Evolutionary conservation across 805 yeast species (phyloP).

Genomic region (Wickerhamomyces alni): DNA sequence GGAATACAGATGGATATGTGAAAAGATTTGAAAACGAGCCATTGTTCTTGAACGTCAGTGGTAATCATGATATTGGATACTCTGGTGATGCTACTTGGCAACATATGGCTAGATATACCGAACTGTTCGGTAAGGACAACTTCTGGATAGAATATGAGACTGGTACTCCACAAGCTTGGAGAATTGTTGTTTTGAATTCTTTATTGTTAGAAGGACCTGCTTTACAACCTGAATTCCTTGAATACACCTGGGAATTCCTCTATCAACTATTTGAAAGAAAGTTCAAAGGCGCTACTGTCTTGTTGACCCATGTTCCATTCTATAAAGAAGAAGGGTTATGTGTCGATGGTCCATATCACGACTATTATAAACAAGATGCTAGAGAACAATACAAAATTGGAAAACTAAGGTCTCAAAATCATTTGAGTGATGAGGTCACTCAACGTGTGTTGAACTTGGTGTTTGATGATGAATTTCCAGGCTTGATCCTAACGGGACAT

Average conservation of each 20-base stretch:
- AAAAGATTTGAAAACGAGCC: conserved; percentile 42
- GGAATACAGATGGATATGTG: conserved; percentile 40
- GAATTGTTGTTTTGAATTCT: conserved; percentile 84
- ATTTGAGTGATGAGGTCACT: conserved; percentile 59
- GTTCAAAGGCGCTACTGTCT: conserved; percentile 73
- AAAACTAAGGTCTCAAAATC: conserved; percentile 78
- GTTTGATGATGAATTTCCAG: conserved; percentile 62
- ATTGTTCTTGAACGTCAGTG: conserved; percentile 76
- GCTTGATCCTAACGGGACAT: conserved; percentile 87
- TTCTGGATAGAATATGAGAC: conserved; percentile 67
- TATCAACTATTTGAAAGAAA: conserved; percentile 46
- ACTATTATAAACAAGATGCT: conserved; percentile 50
- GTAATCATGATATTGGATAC: conserved; percentile 95
- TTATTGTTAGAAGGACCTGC: conserved; percentile 89
- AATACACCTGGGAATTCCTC: conserved; percentile 69
- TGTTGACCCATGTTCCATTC: conserved; percentile 87
- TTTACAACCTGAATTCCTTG: conserved; percentile 61
- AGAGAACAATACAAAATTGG: conserved; percentile 65
- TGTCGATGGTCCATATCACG: conserved; percentile 75
- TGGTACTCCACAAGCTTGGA: conserved; percentile 66
- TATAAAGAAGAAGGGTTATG: conserved; percentile 80
- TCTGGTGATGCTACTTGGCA: conserved; percentile 92
- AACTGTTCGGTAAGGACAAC: conserved; percentile 79
- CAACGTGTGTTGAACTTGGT: conserved; percentile 65
- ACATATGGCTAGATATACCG: conserved; percentile 74